Percentiles rank a stretch among this genome's conserved stretches.
These are phyloP conservation scores for Erodium moschatum DNA, from an alignment of 441 rosid species.

Conservation along the genomic window DNA sequence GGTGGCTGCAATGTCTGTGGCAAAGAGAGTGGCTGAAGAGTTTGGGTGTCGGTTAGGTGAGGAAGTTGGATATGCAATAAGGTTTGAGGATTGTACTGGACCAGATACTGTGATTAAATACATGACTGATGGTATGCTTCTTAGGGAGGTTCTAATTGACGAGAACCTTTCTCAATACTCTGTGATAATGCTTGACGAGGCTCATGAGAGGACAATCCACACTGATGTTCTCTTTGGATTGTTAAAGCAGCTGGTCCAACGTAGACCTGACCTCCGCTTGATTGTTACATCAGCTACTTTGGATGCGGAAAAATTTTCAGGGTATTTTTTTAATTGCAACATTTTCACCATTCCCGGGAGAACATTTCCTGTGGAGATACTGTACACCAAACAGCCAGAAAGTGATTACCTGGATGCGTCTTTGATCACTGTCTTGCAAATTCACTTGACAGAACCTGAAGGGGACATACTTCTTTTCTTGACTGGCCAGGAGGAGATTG, in stretches of 20 bases:
- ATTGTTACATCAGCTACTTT: slow-evolving; percentile 84
- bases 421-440: slow-evolving; percentile 66
- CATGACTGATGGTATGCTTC: slow-evolving; percentile 92
- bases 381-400: slow-evolving; percentile 72
- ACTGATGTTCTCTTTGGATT: slow-evolving; percentile 83
- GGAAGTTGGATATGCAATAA: slow-evolving; percentile 75
- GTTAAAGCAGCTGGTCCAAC: slow-evolving; percentile 59
- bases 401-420: slow-evolving; percentile 81
- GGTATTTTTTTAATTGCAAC: slow-evolving; percentile 71
- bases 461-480: slow-evolving; percentile 71
- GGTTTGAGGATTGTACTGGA: slow-evolving; percentile 86
- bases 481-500: slow-evolving; percentile 92
- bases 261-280: slow-evolving; percentile 66
- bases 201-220: slow-evolving; percentile 83
- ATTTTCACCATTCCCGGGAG: slow-evolving; percentile 85
- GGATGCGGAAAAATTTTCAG: slow-evolving; percentile 82
- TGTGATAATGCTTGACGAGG: slow-evolving; percentile 77
- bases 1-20: slow-evolving; percentile 84
- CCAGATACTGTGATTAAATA: slow-evolving; percentile 83
- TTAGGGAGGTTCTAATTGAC: slow-evolving; percentile 63
- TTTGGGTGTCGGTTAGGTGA: slow-evolving; percentile 78
- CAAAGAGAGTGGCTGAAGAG: slow-evolving; percentile 84
- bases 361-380: slow-evolving; percentile 76
- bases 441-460: slow-evolving; percentile 82
- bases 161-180: slow-evolving; percentile 67